Evolutionary conservation across 1,139 yeast species (phyloP), one percentile per base, ranked within the genome.

Genomic region (Blastobotrys proliferans): DNA sequence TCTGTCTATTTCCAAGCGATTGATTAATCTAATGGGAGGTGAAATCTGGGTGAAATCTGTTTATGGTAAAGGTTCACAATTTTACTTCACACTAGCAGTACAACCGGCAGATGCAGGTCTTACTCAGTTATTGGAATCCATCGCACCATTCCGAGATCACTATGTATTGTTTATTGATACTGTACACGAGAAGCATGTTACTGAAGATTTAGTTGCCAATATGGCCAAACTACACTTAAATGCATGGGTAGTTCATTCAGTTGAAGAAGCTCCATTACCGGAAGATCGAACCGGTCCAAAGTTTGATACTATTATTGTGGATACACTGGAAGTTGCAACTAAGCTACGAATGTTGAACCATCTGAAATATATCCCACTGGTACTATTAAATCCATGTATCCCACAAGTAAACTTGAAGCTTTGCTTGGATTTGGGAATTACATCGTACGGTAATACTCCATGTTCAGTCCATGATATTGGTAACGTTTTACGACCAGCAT

Each of bases 401-500:
- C 92, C 94, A 2, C 81, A 82, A 47, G 76, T 85, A 56, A 84
- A 83, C 59, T 80, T 86, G 79, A 78, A 88, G 60, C 72, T 79
- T 20, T 86, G 95, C 62, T 73, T 86, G 43, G 95, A 86, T 60
- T 69, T 86, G 54, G 95, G 95, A 56, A 85, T 86, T 46, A 82
- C 92, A 4, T 82, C 94, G 0, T 85, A 84, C 58, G 95, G 95
- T 44, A 86, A 84, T 57, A 83, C 94, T 0, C 95, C 95, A 29
- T 84, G 94, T 57, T 76, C 90, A 0, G 79, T 81, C 4, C 78
- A 83, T 37, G 95, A 86, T 60, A 71, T 86, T 53, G 94, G 92
- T 2, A 82, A 86, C 48, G 86, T 87, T 14, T 71, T 86, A 52
- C 77, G 86, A 40, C 94, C 95, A 1, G 95, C 95, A 0, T 67